Evolutionary conservation across 2,329 filamentous ascomycete genomes (phyloP).

Genomic region (Colletotrichum orbiculare): DNA sequence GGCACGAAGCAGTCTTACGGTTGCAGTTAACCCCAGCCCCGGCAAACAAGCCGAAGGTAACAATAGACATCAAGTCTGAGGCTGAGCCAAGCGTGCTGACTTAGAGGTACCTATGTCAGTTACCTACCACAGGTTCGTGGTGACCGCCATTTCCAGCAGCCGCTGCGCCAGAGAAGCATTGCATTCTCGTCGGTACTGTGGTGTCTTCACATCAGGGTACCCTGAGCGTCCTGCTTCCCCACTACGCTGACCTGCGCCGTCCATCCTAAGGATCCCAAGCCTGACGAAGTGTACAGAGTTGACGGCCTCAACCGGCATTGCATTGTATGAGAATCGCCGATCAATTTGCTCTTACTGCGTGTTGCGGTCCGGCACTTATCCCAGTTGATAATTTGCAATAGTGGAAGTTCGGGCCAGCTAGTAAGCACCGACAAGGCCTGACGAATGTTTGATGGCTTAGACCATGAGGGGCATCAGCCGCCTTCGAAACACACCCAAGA

Average conservation of each 20-base stretch:
- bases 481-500: conserved; percentile 40
- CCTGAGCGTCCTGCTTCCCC: too few species aligned
- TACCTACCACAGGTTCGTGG: conserved; percentile 21
- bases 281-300: too few species aligned
- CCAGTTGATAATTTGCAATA: too few species aligned
- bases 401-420: neutral
- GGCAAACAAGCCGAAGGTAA: conserved; percentile 14
- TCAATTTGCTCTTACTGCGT: neutral
- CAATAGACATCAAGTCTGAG: conserved; percentile 15
- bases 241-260: too few species aligned
- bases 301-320: too few species aligned
- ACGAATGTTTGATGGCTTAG: conserved; percentile 38
- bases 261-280: too few species aligned
- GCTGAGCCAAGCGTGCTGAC: conserved; percentile 14
- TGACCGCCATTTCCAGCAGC: conserved; percentile 21
- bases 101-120: neutral
- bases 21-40: conserved; percentile 20
- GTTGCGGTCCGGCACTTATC: too few species aligned
- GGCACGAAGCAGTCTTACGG: conserved; percentile 3
- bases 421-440: conserved; percentile 28
- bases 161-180: conserved; percentile 21
- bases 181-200: neutral
- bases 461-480: conserved; percentile 35
- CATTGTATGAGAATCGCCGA: neutral
- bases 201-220: too few species aligned